Percentiles rank a stretch among this genome's conserved stretches.
Evolutionary conservation across 2,329 filamentous ascomycete species (phyloP).

Genomic region (Biscogniauxia sp.): DNA sequence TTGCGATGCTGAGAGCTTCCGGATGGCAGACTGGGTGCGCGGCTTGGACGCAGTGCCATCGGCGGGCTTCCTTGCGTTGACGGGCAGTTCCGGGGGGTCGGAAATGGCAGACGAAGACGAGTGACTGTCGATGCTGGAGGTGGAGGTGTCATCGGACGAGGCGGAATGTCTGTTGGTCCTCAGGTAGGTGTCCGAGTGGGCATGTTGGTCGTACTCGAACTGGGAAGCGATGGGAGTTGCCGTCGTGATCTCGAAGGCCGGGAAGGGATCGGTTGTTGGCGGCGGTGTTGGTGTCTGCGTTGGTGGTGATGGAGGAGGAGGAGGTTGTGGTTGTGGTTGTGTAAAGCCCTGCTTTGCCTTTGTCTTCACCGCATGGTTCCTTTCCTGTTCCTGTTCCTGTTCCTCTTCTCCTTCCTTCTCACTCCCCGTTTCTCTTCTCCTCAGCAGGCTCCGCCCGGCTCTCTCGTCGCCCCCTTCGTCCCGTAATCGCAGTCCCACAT

Average conservation of each 20-base stretch:
- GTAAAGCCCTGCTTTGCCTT: constrained; percentile 5
- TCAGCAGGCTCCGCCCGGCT: constrained; percentile 18
- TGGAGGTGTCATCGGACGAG: constrained; percentile 6
- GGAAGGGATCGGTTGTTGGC: constrained; percentile 23
- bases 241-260: constrained; percentile 22
- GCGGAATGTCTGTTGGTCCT: constrained; percentile 3
- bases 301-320: constrained; percentile 7
- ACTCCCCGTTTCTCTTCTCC: constrained; percentile 6
- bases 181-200: neutral
- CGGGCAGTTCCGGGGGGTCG: constrained; percentile 5
- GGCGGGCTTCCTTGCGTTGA: constrained; percentile 8
- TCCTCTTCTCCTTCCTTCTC: neutral
- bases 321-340: constrained; percentile 1
- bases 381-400: neutral
- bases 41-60: constrained; percentile 13
- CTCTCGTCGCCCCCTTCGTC: constrained; percentile 13
- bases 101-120: constrained; percentile 3
- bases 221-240: constrained; percentile 18
- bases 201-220: constrained; percentile 3
- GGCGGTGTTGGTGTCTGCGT: constrained; percentile 6
- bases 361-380: neutral
- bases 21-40: constrained; percentile 33
- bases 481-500: neutral
- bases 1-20: constrained; percentile 56
- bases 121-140: constrained; percentile 3